Evolutionary conservation across 805 yeast genomes (phyloP).

Genomic region (Wickerhamiella nectarea): DNA sequence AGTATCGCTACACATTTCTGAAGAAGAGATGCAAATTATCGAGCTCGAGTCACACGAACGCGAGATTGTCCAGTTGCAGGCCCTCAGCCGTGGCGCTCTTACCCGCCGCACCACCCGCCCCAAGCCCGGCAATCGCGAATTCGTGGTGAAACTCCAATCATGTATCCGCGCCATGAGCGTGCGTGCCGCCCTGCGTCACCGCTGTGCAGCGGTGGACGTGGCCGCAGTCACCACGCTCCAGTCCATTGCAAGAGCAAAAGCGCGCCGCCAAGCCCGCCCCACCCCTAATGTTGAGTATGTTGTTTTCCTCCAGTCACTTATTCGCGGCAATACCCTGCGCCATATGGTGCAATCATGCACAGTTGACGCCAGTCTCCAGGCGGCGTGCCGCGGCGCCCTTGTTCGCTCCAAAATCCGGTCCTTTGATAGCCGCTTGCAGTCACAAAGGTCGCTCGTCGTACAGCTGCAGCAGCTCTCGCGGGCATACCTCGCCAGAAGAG

Average conservation of each 20-base stretch:
- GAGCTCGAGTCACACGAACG: constrained; percentile 23
- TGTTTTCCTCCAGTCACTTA: constrained; percentile 18
- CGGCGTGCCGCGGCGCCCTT: constrained; percentile 16
- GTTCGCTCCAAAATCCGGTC: constrained; percentile 13
- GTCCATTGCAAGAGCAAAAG: not conserved
- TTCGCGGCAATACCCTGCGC: constrained; percentile 17
- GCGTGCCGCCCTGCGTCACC: not conserved
- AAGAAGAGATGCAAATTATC: constrained; percentile 23
- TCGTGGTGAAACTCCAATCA: constrained; percentile 13
- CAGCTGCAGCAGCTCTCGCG: constrained; percentile 10
- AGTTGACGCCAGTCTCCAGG: constrained; percentile 13
- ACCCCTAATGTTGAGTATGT: constrained; percentile 7
- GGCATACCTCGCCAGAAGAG: constrained; percentile 3
- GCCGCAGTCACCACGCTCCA: not conserved
- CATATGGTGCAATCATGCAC: not conserved
- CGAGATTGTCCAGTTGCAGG: constrained; percentile 45
- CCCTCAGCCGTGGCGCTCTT: constrained; percentile 23
- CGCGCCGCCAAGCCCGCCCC: not conserved
- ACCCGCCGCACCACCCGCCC: not conserved
- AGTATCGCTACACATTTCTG: constrained; percentile 10
- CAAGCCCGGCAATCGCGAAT: not conserved
- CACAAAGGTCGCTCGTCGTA: not conserved
- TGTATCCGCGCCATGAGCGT: constrained; percentile 10
- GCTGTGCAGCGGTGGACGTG: not conserved
- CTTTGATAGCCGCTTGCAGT: not conserved